Base-by-base conservation (phyloP, 805 yeast genomes). In the Schizosaccharomyces cryophilus region DNA sequence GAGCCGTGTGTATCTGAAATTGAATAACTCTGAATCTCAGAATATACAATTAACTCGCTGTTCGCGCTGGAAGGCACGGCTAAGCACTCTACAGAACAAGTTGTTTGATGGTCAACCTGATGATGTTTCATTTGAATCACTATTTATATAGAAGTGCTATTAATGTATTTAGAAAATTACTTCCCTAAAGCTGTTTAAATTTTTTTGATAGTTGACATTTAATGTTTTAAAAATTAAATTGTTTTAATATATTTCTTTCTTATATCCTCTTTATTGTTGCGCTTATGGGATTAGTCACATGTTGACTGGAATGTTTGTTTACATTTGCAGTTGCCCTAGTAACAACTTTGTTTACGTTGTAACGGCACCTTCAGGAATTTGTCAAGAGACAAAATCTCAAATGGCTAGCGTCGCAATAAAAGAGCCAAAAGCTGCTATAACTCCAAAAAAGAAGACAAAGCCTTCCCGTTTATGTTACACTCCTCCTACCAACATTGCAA, bases 391-490 rank as follows among this genome's bases (percentile, higher is more conserved):
- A 21, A 51, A 51, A 51, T 51, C 21, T 29, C 56, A 51, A 51
- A 51, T 51, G 56, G 56, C 56, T 21, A 51, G 35, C 9, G 56
- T 29, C 19, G 56, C 56, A 21, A n/a, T 51, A 19, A 51, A 51
- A 29, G 56, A 51, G 35, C 30, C 56, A 21, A 51, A 51, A 24
- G 15, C 56, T 29, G 56, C 56, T 51, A 51, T 51, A 24, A 51
- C 56, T 29, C 56, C 56, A 29, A 51, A 51, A 29, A 51, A 51
- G 56, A 51, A 51, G 56, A 24, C 56, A 17, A 51, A 51, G 31
- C 35, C 56, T 29, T 51, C 56, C 9, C 56, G 56, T 51, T n/a
- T 56, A 4, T 56, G 60, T 19, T 35, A n/a, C 35, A 56, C 60
- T 35, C 60, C 60, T n/a, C 60, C 60, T 15, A 30, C 26, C n/a